Percentiles rank a stretch among this genome's conserved stretches.
These are phyloP conservation scores for Calocybe cyanea DNA, from an alignment of 768 basidiomycete species.

Conservation along the genomic window DNA sequence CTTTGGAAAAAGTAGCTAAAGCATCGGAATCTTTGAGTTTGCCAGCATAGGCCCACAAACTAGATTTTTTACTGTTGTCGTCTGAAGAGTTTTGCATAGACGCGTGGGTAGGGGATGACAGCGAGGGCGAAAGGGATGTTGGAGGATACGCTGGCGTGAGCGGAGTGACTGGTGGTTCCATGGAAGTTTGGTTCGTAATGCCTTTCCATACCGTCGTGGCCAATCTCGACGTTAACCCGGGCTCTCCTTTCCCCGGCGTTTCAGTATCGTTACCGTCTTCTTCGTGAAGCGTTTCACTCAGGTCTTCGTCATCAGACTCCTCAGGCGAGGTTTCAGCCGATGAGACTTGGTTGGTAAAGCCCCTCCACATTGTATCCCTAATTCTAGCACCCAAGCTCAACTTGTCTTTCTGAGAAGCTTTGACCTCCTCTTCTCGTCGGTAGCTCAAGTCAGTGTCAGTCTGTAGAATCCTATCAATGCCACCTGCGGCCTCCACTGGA, in stretches of 20 bases:
- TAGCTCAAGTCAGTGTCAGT: conserved; percentile 57
- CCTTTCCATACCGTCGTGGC: conserved; percentile 72
- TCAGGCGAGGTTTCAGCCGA: conserved; percentile 34
- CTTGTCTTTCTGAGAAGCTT: conserved; percentile 25
- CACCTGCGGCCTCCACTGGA: conserved; percentile 61
- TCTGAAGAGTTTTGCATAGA: conserved; percentile 4
- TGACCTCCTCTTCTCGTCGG: conserved; percentile 41
- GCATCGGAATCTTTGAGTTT: conserved; percentile 73
- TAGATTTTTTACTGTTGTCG: conserved; percentile 18
- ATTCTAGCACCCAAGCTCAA: conserved; percentile 53
- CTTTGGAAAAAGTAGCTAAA: conserved; percentile 66
- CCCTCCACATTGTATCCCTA: conserved; percentile 62
- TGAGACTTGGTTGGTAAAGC: conserved; percentile 52
- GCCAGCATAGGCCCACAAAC: conserved; percentile 68
- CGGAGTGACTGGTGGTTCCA: conserved; percentile 56
- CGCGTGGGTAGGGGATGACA: conserved; percentile 16
- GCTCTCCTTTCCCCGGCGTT: conserved; percentile 22
- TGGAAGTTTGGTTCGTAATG: conserved; percentile 69
- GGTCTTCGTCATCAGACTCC: conserved; percentile 25
- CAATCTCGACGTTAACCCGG: conserved; percentile 46
- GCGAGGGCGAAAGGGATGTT: conserved; percentile 19
- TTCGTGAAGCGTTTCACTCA: conserved; percentile 22
- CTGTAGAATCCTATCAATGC: conserved; percentile 68
- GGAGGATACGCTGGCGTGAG: conserved; percentile 29
- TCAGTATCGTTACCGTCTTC: conserved; percentile 47